These are phyloP conservation scores for Botrytis porri DNA, from an alignment of 2,329 filamentous ascomycete genomes.

Conservation along the genomic window DNA sequence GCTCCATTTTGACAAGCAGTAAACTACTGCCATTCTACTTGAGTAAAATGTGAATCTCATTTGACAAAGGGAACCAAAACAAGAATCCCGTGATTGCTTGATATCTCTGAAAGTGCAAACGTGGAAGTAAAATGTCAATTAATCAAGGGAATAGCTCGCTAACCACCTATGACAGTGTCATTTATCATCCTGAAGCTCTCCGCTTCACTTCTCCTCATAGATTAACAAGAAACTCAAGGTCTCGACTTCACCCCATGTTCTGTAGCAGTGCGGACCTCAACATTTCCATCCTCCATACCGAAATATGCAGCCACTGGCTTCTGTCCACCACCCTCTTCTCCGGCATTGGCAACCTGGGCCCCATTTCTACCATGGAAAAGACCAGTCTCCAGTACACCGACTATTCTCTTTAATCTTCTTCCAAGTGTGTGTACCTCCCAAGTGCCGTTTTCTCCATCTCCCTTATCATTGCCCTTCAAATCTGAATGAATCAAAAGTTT, in stretches of 20 bases:
- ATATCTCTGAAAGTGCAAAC: background rate
- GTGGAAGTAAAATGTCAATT: background rate
- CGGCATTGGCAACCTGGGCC: constrained; percentile 58
- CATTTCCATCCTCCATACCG: constrained; percentile 75
- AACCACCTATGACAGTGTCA: background rate
- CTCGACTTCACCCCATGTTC: constrained; percentile 24
- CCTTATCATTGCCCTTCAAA: constrained; percentile 43
- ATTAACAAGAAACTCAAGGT: background rate
- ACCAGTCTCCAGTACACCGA: constrained; percentile 87
- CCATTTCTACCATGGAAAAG: constrained; percentile 85
- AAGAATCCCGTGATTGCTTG: background rate
- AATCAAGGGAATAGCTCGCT: background rate
- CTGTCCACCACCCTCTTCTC: constrained; percentile 67
- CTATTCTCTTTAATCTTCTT: constrained; percentile 71
- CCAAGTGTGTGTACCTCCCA: constrained; percentile 82
- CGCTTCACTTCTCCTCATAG: background rate
- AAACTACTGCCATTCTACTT: background rate
- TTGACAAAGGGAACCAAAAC: background rate
- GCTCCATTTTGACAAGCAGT: background rate
- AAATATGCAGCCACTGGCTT: constrained; percentile 95
- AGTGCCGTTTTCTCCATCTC: constrained; percentile 59
- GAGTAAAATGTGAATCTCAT: background rate
- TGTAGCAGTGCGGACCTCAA: constrained; percentile 51
- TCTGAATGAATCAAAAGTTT: constrained; percentile 65
- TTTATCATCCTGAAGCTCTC: background rate